Evolutionary conservation across 768 basidiomycete genomes (phyloP).

Genomic region (Hirschioporus abietinus): DNA sequence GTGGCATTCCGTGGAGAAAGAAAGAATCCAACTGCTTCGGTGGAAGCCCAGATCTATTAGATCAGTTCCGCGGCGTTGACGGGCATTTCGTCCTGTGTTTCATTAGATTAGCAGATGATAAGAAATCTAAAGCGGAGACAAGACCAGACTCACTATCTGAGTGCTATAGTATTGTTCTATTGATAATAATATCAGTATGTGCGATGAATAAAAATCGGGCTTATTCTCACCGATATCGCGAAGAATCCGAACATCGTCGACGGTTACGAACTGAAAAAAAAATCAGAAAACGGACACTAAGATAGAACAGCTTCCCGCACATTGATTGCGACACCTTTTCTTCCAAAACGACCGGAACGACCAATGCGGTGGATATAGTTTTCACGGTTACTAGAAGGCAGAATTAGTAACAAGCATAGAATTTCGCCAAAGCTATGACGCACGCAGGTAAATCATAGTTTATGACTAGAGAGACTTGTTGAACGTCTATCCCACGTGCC

Average conservation of each 20-base stretch:
- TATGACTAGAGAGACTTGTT: constrained; percentile 95
- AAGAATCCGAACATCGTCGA: constrained; percentile 93
- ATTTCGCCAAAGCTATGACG: constrained; percentile 24
- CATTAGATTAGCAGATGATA: constrained; percentile 23
- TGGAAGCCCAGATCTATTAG: constrained; percentile 28
- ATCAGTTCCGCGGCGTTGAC: constrained; percentile 97
- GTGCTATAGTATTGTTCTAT: constrained; percentile 95
- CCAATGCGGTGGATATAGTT: constrained; percentile 99
- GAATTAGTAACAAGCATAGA: constrained; percentile 11
- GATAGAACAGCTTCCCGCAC: constrained; percentile 38
- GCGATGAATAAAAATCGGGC: constrained; percentile 4
- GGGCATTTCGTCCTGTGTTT: constrained; percentile 91
- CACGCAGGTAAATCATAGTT: constrained; percentile 96
- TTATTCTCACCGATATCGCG: constrained; percentile 85
- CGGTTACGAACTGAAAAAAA: constrained; percentile 73
- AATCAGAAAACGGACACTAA: constrained; percentile 2
- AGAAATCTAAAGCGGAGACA: constrained; percentile 6
- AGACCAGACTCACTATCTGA: constrained; percentile 61
- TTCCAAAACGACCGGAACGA: constrained; percentile 96
- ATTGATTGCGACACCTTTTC: constrained; percentile 99
- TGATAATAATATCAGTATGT: constrained; percentile 4
- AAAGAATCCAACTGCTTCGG: background rate
- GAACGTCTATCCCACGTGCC: constrained; percentile 98
- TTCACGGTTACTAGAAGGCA: constrained; percentile 72
- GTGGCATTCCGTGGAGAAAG: constrained; percentile 3